Conservation (phyloP, 2,329 filamentous ascomycete genomes). For the Chrysoporthe austroafricana region DNA sequence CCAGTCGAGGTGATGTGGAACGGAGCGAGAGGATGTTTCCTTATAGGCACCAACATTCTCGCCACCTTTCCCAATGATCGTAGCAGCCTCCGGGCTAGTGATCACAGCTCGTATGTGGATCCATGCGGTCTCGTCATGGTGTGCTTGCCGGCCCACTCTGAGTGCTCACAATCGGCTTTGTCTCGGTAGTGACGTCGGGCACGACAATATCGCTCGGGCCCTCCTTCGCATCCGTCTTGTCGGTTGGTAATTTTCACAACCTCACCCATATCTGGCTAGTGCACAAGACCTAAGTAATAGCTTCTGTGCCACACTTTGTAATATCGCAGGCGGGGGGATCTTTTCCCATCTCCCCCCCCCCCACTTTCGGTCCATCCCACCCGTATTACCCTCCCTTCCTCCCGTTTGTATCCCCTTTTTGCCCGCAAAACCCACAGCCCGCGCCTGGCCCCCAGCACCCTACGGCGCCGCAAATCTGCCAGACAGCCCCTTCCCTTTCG, state of each 20-base stretch:
- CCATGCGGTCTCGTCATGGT: slow-evolving; percentile 90
- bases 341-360: too few relatives aligned
- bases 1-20: neutral
- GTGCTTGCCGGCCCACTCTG: slow-evolving; percentile 42
- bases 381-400: too few relatives aligned
- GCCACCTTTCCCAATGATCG: slow-evolving; percentile 96
- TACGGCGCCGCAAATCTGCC: too few relatives aligned
- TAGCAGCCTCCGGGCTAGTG: slow-evolving; percentile 94
- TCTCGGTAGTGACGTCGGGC: slow-evolving; percentile 60
- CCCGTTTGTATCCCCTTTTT: too few relatives aligned
- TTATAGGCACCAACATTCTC: slow-evolving; percentile 72
- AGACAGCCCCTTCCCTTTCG: too few relatives aligned
- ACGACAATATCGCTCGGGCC: slow-evolving; percentile 71
- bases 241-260: slow-evolving; percentile 41
- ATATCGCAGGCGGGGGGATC: too few relatives aligned
- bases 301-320: too few relatives aligned
- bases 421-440: too few relatives aligned
- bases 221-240: slow-evolving; percentile 57
- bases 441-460: too few relatives aligned
- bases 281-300: too few relatives aligned
- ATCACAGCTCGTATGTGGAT: slow-evolving; percentile 97
- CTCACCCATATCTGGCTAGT: too few relatives aligned
- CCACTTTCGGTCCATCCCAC: too few relatives aligned
- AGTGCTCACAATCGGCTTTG: slow-evolving; percentile 51
- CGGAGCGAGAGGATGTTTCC: neutral